Evolutionary conservation across 1,139 yeast species (phyloP).

Genomic region (Kodamaea suecica): DNA sequence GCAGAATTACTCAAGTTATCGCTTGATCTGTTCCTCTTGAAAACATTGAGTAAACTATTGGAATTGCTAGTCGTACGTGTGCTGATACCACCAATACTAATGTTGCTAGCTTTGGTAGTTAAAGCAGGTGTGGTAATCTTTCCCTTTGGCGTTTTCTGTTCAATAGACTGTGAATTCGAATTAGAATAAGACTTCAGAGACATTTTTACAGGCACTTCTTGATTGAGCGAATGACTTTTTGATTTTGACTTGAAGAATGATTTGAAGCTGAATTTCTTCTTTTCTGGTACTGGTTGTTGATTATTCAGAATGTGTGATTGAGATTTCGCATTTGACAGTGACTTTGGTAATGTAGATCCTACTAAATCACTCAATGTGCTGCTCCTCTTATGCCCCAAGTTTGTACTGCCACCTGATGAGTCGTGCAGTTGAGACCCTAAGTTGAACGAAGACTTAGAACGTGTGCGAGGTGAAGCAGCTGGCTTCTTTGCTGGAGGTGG

Average conservation of each 20-base stretch:
- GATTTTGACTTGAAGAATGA: slow-evolving; percentile 38
- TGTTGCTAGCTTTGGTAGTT: too few species aligned
- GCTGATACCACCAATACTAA: too few species aligned
- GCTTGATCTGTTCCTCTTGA: slow-evolving; percentile 20
- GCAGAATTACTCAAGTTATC: slow-evolving; percentile 1
- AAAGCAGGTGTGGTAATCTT: too few species aligned
- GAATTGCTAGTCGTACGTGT: slow-evolving; percentile 8
- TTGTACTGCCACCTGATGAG: too few species aligned
- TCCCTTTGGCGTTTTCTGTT: slow-evolving; percentile 2
- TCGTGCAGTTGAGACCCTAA: slow-evolving; percentile 11
- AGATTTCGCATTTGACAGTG: too few species aligned
- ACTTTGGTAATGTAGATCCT: too few species aligned
- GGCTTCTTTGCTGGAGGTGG: slow-evolving; percentile 1
- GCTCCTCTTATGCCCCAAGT: slow-evolving; percentile 26
- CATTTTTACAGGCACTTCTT: slow-evolving; percentile 12
- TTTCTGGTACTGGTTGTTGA: slow-evolving; percentile 15
- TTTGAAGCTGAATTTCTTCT: slow-evolving; percentile 41
- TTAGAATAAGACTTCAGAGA: slow-evolving; percentile 30
- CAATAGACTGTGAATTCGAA: slow-evolving; percentile 21
- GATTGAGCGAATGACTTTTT: slow-evolving; percentile 25
- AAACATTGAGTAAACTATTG: slow-evolving; percentile 19
- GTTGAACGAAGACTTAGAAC: slow-evolving; percentile 32
- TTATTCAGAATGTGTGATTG: too few species aligned
- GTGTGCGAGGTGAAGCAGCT: slow-evolving; percentile 14
- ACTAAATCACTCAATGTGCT: slow-evolving; percentile 23